Evolutionary conservation across 805 yeast genomes (phyloP).

Genomic region (Debaryomyces maramus): DNA sequence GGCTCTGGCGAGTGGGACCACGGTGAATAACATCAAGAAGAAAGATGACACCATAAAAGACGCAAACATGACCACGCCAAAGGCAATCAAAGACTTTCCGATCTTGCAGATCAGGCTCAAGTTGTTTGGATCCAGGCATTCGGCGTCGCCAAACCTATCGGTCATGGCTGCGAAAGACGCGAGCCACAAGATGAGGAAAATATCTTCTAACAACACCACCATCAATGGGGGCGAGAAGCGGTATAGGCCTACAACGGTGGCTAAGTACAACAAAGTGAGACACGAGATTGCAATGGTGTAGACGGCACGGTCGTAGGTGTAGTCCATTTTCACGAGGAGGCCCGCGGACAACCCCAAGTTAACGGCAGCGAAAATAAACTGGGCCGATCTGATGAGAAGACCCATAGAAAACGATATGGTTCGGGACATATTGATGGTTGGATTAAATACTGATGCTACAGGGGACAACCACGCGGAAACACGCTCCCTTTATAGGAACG

Average conservation of each 20-base stretch:
- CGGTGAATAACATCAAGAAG: slow-evolving; percentile 14
- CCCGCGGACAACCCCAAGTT: slow-evolving; percentile 8
- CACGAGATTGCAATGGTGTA: slow-evolving; percentile 5
- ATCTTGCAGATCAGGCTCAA: slow-evolving; percentile 16
- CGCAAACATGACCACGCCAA: slow-evolving; percentile 21
- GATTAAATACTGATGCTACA: no score
- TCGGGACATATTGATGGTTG: no score
- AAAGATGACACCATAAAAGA: slow-evolving; percentile 17
- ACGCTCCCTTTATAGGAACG: no score
- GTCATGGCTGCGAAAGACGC: slow-evolving; percentile 18
- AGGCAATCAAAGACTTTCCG: slow-evolving; percentile 23
- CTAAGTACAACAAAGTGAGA: slow-evolving; percentile 5
- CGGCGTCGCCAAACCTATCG: slow-evolving; percentile 13
- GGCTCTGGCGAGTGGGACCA: slow-evolving; percentile 13
- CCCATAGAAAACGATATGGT: no score
- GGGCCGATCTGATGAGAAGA: no score
- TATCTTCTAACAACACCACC: slow-evolving; percentile 11
- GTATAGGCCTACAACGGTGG: background rate
- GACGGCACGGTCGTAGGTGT: slow-evolving; percentile 3
- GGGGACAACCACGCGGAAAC: no score
- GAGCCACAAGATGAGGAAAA: slow-evolving; percentile 22
- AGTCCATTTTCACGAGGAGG: background rate
- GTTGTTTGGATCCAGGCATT: slow-evolving; percentile 7
- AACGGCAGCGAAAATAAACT: slow-evolving; percentile 1
- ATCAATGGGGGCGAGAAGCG: background rate